phyloP scores from a whole-genome alignment of 768 basidiomycete species.

The Leccinellum luteum region DNA sequence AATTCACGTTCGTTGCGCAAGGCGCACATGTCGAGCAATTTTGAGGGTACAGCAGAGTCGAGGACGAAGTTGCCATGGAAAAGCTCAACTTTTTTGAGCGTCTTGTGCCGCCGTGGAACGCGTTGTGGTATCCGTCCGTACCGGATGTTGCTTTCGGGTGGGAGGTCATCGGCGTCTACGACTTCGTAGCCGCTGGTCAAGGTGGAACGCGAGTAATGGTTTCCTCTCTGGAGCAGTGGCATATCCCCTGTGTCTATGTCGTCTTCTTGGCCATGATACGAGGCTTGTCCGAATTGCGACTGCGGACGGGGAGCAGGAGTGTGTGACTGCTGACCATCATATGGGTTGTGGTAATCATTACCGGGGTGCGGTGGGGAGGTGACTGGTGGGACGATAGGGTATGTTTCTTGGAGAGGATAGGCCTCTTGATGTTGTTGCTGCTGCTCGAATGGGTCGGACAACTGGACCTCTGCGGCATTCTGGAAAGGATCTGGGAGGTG shows the following conservation, averaged over 20 bases:
- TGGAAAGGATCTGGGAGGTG: conserved; percentile 42
- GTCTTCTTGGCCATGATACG: conserved; percentile 43
- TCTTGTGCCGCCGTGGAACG: conserved; percentile 88
- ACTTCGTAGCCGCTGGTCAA: conserved; percentile 44
- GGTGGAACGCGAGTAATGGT: conserved; percentile 32
- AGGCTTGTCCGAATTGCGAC: conserved; percentile 22
- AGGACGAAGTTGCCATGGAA: conserved; percentile 94
- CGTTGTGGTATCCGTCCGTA: conserved; percentile 92
- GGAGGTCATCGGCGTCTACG: conserved; percentile 30
- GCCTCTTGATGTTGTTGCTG: conserved; percentile 23
- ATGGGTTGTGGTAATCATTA: conserved; percentile 20
- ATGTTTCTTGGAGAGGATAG: conserved; percentile 24
- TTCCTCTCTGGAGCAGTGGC: conserved; percentile 56
- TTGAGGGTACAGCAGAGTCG: conserved; percentile 88
- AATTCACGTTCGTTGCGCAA: conserved; percentile 82
- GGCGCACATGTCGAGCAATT: conserved; percentile 81
- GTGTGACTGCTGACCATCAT: conserved; percentile 17
- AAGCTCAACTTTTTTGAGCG: conserved; percentile 89
- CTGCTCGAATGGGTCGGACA: conserved; percentile 22
- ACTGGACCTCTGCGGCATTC: conserved; percentile 15
- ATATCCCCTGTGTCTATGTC: conserved; percentile 61
- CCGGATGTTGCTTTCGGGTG: conserved; percentile 59
- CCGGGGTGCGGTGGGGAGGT: conserved; percentile 20
- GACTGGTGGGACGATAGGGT: conserved; percentile 12
- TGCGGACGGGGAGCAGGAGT: conserved; percentile 25